Evolutionary conservation across 2,329 filamentous ascomycete genomes (phyloP), one percentile per base, ranked within the genome.

Genomic region (Fusarium transvaalense): DNA sequence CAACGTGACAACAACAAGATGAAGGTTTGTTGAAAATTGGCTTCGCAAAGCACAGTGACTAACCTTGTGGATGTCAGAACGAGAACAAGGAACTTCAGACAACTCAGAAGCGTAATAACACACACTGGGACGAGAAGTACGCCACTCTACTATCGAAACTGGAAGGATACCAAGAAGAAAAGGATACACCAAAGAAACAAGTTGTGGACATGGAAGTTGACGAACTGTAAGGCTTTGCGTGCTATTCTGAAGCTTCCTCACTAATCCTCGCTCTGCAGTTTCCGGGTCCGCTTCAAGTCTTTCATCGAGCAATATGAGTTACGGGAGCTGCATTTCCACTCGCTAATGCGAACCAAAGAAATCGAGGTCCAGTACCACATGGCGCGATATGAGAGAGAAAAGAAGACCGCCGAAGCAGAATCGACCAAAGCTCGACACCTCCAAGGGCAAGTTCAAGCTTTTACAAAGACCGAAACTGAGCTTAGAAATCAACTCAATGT

Each of bases 1-100:
- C 96, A 97, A 64, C 92, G 95, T 74, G 96, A 99, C 77, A 99
- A 99, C 79, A 98, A 98, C 81, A 97, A 97, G 82, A 89, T 99
- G 70, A 98, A 98, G 91, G 93, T 96, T 80, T 72, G 82, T 78
- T 48, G 17, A 9, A 19, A 37, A 31, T 27, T 15, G 4, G n/a
- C 37, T n/a, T 35, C 8, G 27, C 29, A 19, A 29, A 15, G 59
- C 42, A 23, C 34, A 21, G 21, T 47, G 51, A 56, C 76, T 80
- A 66, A 79, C 64, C 17, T 35, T 39, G 43, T 29, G 45, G 31
- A 29, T 42, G 56, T 39, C 77, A 93, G 91, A 92, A 94, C 81
- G 96, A 99, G 79, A 97, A 97, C 79, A 95, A 97, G 76, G 93
- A 93, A 53, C 85, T 97, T 29, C 92, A 95, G 74, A 94, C 95